Conservation (phyloP, 441 rosid species). For the Croton setiger region DNA sequence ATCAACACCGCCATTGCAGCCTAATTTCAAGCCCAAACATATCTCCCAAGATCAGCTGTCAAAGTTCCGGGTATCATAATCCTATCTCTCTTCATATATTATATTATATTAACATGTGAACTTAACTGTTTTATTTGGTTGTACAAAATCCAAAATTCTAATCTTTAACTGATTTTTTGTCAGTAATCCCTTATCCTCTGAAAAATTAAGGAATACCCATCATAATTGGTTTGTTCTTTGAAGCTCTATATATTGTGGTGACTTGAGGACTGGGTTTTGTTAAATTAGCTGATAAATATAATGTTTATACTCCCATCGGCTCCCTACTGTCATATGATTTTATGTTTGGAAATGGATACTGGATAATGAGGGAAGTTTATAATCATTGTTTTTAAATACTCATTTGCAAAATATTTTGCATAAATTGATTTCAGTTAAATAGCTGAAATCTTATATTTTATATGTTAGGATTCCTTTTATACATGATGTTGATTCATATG, state of each 20-base stretch:
- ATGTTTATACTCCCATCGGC: too few relatives aligned
- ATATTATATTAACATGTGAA: neutral
- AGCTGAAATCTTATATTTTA: neutral
- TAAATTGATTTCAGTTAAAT: neutral
- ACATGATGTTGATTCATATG: neutral
- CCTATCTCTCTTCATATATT: neutral
- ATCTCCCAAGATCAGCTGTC: constrained; percentile 51
- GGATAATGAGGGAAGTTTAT: neutral
- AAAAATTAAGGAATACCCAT: neutral
- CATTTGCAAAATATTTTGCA: neutral
- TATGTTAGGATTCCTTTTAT: neutral
- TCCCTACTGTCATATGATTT: too few relatives aligned
- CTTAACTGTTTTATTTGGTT: neutral
- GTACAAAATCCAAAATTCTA: neutral
- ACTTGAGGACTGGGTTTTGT: too few relatives aligned
- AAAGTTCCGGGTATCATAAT: constrained; percentile 52
- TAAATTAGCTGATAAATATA: too few relatives aligned
- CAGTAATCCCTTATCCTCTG: neutral
- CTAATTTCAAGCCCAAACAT: constrained; percentile 46
- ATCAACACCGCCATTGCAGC: constrained; percentile 42
- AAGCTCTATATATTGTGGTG: neutral
- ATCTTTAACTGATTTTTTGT: constrained; percentile 1
- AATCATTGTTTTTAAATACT: constrained; percentile 2
- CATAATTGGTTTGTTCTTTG: neutral
- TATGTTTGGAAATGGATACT: too few relatives aligned